Base-by-base conservation (phyloP, 306 rosid genomes). In the Cucumis hystrix region DNA sequence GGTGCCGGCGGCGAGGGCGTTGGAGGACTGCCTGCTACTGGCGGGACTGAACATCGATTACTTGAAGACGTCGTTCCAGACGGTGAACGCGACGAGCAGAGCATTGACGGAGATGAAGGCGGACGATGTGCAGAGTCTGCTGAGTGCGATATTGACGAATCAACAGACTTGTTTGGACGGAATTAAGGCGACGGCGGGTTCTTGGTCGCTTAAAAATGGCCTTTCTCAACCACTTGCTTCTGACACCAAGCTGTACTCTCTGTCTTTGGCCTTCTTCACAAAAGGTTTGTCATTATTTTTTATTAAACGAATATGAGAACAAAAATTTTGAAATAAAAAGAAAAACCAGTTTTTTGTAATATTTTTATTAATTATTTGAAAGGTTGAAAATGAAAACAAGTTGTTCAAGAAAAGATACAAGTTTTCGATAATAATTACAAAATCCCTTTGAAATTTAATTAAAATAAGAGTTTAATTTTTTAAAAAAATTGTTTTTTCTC, bases 81-180 rank as follows among this genome's bases (percentile, higher is more conserved):
- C 91, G 0, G 89, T 94, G 23, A 82, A 83, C 75, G 45, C 77
- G 15, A 84, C 89, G 6, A 82, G 83, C 0, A 43, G 23, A 3
- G 51, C 74, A 47, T 88, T 94, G 2, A 79, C 91, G 0, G 83
- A 18, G 70, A 75, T 77, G 35, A 81, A 89, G 74, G 98, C 96
- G 12, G 92, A 94, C 4, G 85, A 91, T 1, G 60, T 90, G 54
- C 95, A 90, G 80, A 83, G 95, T 0, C 23, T 84, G 10, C 86
- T 94, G 13, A 94, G 98, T 51, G 97, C 90, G 35, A 86, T 90
- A 69, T 52, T 94, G 12, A 91, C 97, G 9, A 91, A 94, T 82
- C 88, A 87, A 61, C 96, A 94, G 75, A 91, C 98, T 1, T 94
- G 98, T 69, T 40, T 83, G 39, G 98, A 94, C 10, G 97, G 98